These are phyloP conservation scores for Penstemon eatonii DNA, from an alignment of 257 asterid species.

Conservation along the genomic window DNA sequence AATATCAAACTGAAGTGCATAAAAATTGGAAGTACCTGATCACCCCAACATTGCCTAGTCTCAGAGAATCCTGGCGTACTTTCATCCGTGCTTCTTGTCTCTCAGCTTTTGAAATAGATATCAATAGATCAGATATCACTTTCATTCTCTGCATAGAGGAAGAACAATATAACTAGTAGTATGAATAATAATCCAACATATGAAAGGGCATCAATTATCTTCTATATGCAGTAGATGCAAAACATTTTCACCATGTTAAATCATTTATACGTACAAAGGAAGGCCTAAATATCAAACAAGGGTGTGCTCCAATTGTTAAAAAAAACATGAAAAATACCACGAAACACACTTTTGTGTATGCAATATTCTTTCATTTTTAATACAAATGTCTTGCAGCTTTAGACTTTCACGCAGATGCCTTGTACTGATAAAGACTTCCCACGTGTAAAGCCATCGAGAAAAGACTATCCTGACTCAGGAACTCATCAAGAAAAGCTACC, in stretches of 20 bases:
- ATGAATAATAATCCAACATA: slow-evolving; percentile 27
- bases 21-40: slow-evolving; percentile 55
- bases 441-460: slow-evolving; percentile 12
- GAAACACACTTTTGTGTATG: not conserved
- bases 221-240: not conserved
- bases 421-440: not conserved
- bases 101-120: slow-evolving; percentile 95
- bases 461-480: not conserved
- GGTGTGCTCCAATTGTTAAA: not conserved
- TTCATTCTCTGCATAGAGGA: slow-evolving; percentile 70
- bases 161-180: slow-evolving; percentile 14
- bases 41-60: slow-evolving; percentile 95
- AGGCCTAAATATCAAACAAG: slow-evolving; percentile 14
- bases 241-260: slow-evolving; percentile 9
- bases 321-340: slow-evolving; percentile 3
- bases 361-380: slow-evolving; percentile 1
- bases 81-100: slow-evolving; percentile 96
- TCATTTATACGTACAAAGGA: not conserved
- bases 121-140: slow-evolving; percentile 81
- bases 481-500: not conserved
- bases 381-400: slow-evolving; percentile 10
- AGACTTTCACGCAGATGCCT: not conserved
- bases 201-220: slow-evolving; percentile 14
- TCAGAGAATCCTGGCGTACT: slow-evolving; percentile 89
- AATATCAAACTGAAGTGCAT: not conserved